phyloP scores from a whole-genome alignment of 2,329 filamentous ascomycete species.

The Tolypocladium ovalisporum region DNA sequence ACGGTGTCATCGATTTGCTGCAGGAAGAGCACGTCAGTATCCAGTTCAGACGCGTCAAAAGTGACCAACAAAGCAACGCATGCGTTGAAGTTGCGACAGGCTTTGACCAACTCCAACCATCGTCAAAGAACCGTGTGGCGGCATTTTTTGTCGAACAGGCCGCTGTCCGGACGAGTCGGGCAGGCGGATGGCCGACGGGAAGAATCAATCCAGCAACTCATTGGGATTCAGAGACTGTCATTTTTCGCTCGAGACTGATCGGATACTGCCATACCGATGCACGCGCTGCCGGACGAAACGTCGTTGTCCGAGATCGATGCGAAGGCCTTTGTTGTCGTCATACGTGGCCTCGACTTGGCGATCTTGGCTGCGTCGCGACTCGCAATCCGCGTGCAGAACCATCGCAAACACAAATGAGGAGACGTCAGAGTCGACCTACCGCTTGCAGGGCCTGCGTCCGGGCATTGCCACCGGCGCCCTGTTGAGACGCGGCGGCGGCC shows the following conservation, averaged over 20 bases:
- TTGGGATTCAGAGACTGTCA: not conserved
- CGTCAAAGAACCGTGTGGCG: not conserved
- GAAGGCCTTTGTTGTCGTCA: not conserved
- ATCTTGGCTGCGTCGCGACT: not conserved
- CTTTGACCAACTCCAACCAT: too few species aligned
- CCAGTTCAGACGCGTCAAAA: not conserved
- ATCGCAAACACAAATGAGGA: not conserved
- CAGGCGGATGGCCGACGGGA: not conserved
- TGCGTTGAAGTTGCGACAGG: not conserved
- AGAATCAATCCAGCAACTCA: not conserved
- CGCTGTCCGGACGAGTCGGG: not conserved
- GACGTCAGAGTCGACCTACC: constrained; percentile 43
- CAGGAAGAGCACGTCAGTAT: constrained; percentile 8
- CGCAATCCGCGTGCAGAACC: not conserved
- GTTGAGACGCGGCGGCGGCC: constrained; percentile 29
- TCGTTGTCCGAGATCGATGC: not conserved
- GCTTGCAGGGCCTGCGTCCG: constrained; percentile 64
- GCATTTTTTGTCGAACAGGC: too few species aligned
- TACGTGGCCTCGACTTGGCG: not conserved
- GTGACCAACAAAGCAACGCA: not conserved
- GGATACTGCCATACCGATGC: not conserved
- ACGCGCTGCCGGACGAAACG: not conserved
- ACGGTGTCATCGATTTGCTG: constrained; percentile 98
- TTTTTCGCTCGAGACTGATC: not conserved
- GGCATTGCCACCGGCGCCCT: constrained; percentile 34